These are phyloP conservation scores for Moniliophthora roreri DNA, from an alignment of 1,284 basidiomycete genomes.

Conservation along the genomic window DNA sequence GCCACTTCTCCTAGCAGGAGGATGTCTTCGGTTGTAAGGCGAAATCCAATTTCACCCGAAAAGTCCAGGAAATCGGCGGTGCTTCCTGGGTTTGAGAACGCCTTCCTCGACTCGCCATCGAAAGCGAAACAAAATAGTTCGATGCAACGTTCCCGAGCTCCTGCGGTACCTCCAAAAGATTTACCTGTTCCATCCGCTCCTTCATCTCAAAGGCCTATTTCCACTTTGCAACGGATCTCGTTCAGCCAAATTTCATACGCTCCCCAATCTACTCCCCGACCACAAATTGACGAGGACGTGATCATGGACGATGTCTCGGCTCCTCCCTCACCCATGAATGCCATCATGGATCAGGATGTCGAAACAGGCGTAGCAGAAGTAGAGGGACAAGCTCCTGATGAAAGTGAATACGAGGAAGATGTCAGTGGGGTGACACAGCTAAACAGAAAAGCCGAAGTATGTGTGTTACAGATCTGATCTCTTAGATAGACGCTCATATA, in stretches of 20 bases:
- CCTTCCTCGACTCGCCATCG: constrained; percentile 40
- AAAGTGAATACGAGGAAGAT: constrained; percentile 23
- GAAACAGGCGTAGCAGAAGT: constrained; percentile 20
- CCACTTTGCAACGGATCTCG: too few relatives aligned
- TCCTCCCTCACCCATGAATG: background rate
- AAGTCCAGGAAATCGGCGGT: constrained; percentile 29
- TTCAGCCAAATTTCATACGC: too few relatives aligned
- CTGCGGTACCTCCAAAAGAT: background rate
- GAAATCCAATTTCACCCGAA: constrained; percentile 26
- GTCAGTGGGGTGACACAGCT: constrained; percentile 33
- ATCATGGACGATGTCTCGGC: background rate
- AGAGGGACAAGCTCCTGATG: constrained; percentile 8
- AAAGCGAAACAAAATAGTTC: constrained; percentile 16
- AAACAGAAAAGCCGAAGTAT: constrained; percentile 59
- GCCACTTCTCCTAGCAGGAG: constrained; percentile 21
- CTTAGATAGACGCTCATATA: background rate
- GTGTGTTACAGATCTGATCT: constrained; percentile 10
- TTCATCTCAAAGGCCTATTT: too few relatives aligned
- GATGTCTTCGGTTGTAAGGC: background rate
- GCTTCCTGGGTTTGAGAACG: constrained; percentile 50
- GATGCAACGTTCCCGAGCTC: constrained; percentile 15
- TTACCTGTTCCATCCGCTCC: background rate
- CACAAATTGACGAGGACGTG: background rate
- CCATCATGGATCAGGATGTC: constrained; percentile 6
- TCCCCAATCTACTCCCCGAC: too few relatives aligned